A percentile compares a stretch with the other conserved stretches of the same genome.
phyloP scores from a whole-genome alignment of 192 early-diverging fungal species.

The Coemansia sp. region DNA sequence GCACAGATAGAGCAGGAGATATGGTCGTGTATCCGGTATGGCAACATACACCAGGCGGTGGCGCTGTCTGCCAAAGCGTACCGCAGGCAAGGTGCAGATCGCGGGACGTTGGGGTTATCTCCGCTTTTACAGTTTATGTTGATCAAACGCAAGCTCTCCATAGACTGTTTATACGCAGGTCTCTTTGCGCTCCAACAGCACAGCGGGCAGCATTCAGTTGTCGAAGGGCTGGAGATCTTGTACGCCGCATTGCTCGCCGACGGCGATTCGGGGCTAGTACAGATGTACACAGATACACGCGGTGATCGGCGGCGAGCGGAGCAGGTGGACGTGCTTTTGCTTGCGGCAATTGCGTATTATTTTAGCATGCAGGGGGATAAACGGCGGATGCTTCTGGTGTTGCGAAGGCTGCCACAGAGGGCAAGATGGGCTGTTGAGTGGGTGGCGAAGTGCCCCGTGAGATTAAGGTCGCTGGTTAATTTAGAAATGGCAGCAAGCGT shows the following conservation, averaged over 20 bases:
- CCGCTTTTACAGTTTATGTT: conserved; percentile 23
- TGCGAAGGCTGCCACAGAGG: too few species aligned
- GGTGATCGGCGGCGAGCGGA: conserved; percentile 2
- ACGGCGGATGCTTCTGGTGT: too few species aligned
- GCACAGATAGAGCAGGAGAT: conserved; percentile 1
- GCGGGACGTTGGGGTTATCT: background rate
- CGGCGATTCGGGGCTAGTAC: conserved; percentile 2
- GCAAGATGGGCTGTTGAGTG: too few species aligned
- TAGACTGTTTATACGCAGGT: conserved; percentile 26
- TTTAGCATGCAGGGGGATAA: too few species aligned
- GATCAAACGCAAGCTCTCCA: conserved; percentile 13
- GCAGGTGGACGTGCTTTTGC: conserved; percentile 9
- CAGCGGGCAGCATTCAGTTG: too few species aligned
- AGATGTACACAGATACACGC: conserved; percentile 7
- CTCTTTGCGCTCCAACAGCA: conserved; percentile 2
- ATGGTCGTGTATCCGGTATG: conserved; percentile 12
- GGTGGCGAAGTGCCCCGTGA: too few species aligned
- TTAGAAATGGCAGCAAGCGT: background rate
- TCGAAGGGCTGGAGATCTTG: background rate
- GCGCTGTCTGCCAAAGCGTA: conserved; percentile 4
- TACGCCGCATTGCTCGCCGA: conserved; percentile 22
- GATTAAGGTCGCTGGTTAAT: too few species aligned
- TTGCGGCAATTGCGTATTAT: conserved; percentile 5
- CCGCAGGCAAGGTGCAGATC: background rate
- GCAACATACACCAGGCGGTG: conserved; percentile 8